phyloP scores from a whole-genome alignment of 768 basidiomycete species.

The Chiua virens region DNA sequence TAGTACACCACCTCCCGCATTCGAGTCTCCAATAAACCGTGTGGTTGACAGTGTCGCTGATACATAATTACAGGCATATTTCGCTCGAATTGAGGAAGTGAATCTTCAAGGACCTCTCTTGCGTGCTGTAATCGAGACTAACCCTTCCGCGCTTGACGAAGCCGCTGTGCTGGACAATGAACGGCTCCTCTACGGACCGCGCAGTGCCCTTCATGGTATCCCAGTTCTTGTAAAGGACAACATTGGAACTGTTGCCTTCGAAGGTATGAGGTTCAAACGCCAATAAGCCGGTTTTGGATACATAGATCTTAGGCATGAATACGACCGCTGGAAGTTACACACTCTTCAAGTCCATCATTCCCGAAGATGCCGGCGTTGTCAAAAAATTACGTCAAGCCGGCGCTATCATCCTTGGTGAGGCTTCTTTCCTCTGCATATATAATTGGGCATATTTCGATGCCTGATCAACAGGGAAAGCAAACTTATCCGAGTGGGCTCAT shows the following conservation, averaged over 20 bases:
- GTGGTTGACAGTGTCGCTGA: not conserved
- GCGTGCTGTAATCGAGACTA: constrained; percentile 42
- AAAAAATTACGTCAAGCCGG: constrained; percentile 33
- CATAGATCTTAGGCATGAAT: constrained; percentile 35
- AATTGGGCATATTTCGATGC: not conserved
- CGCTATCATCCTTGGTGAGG: constrained; percentile 35
- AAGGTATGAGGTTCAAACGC: constrained; percentile 15
- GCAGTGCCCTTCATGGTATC: constrained; percentile 39
- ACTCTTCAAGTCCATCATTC: constrained; percentile 34
- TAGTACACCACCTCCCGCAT: constrained; percentile 20
- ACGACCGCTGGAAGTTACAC: constrained; percentile 41
- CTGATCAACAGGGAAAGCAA: constrained; percentile 46
- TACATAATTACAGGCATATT: constrained; percentile 35
- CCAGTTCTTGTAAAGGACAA: constrained; percentile 39
- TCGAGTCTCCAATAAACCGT: too few species aligned
- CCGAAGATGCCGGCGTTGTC: constrained; percentile 35
- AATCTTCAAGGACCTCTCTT: constrained; percentile 38
- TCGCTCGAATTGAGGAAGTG: constrained; percentile 44
- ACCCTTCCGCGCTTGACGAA: constrained; percentile 36
- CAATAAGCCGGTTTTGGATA: not conserved
- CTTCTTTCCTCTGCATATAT: not conserved
- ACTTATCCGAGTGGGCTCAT: constrained; percentile 54
- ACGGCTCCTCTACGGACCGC: constrained; percentile 25
- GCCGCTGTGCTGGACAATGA: constrained; percentile 37
- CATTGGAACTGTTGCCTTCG: constrained; percentile 30